Percentiles rank a stretch among this genome's conserved stretches.
Evolutionary conservation across 2,329 filamentous ascomycete species (phyloP).

Genomic region (Furcasterigmium furcatum): DNA sequence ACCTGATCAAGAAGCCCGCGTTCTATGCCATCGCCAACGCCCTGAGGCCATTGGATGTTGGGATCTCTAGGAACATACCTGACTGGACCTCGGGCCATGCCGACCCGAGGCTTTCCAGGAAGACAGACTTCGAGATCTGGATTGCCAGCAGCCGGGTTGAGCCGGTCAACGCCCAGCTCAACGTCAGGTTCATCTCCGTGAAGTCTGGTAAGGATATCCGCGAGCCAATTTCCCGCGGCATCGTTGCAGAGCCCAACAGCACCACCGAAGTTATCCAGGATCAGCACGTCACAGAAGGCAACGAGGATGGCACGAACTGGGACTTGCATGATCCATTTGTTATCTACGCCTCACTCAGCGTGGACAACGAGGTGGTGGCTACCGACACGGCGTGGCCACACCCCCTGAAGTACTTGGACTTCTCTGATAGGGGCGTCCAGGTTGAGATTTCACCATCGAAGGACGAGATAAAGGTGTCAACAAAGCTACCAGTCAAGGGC

Average conservation of each 20-base stretch:
- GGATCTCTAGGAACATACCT: slow-evolving; percentile 41
- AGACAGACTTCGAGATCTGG: slow-evolving; percentile 40
- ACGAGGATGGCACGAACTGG: slow-evolving; percentile 17
- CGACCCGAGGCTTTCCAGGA: slow-evolving; percentile 32
- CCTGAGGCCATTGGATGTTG: slow-evolving; percentile 56
- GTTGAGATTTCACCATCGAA: slow-evolving; percentile 13
- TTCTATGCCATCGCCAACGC: slow-evolving; percentile 44
- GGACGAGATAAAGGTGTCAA: slow-evolving; percentile 15
- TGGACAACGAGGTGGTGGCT: slow-evolving; percentile 35
- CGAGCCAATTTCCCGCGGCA: slow-evolving; percentile 14
- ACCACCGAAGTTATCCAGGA: slow-evolving; percentile 37
- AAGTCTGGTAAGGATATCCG: slow-evolving; percentile 31
- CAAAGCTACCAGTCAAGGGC: background rate
- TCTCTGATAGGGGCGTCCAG: slow-evolving; percentile 38
- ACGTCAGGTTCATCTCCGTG: slow-evolving; percentile 37
- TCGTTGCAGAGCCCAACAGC: slow-evolving; percentile 28
- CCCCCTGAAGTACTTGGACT: slow-evolving; percentile 56
- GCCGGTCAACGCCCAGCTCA: slow-evolving; percentile 19
- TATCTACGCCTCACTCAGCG: slow-evolving; percentile 38
- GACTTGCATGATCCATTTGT: slow-evolving; percentile 41
- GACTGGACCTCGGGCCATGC: slow-evolving; percentile 43
- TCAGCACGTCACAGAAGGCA: slow-evolving; percentile 13
- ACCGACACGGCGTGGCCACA: slow-evolving; percentile 57
- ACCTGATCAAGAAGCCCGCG: slow-evolving; percentile 11
- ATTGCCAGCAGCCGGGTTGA: slow-evolving; percentile 28